Conservation (phyloP, 1,284 basidiomycete species). For the Filobasidium uniguttulatum region DNA sequence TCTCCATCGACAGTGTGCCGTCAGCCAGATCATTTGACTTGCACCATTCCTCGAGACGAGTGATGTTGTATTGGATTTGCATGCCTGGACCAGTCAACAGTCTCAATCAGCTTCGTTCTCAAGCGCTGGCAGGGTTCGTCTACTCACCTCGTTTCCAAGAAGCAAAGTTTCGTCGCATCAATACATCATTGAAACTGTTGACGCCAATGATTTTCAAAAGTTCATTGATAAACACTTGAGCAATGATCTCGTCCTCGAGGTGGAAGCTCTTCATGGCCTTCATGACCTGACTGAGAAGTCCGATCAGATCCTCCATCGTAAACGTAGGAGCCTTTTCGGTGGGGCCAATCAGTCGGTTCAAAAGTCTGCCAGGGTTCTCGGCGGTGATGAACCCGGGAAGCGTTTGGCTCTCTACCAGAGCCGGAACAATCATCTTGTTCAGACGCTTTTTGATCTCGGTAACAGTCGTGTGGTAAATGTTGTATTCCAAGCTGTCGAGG, state of each 20-base stretch:
- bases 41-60: constrained; percentile 86
- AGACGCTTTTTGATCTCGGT: constrained; percentile 93
- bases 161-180: constrained; percentile 98
- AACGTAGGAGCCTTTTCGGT: constrained; percentile 74
- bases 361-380: constrained; percentile 75
- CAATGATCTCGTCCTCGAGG: constrained; percentile 93
- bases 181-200: constrained; percentile 93
- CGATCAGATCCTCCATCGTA: constrained; percentile 97
- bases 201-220: constrained; percentile 92
- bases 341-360: constrained; percentile 74
- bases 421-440: constrained; percentile 96
- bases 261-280: constrained; percentile 98
- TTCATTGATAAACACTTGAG: constrained; percentile 84
- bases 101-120: not conserved
- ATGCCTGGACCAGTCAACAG: constrained; percentile 49
- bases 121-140: not conserved
- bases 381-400: constrained; percentile 94
- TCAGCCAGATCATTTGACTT: constrained; percentile 99
- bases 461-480: constrained; percentile 99
- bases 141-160: constrained; percentile 93
- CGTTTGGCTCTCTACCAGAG: constrained; percentile 93
- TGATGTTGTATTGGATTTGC: constrained; percentile 99
- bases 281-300: constrained; percentile 95
- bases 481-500: constrained; percentile 95
- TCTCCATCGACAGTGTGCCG: constrained; percentile 91